Conservation (phyloP, 2,329 filamentous ascomycete species). For the Teratosphaeria nubilosa region DNA sequence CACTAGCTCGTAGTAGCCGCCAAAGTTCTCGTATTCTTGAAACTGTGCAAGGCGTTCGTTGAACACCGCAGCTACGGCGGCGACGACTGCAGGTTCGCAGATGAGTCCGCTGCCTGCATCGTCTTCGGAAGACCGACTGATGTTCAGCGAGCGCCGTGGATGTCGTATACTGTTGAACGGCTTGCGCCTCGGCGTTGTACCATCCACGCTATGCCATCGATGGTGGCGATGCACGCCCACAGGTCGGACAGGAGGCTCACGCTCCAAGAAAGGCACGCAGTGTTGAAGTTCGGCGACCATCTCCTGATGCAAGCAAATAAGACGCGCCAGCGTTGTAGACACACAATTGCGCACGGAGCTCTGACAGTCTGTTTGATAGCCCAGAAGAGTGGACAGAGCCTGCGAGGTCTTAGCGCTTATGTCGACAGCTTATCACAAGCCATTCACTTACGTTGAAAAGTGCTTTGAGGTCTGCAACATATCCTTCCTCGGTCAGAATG, state of each 20-base stretch:
- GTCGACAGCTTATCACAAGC: not conserved
- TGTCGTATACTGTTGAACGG: slow-evolving; percentile 19
- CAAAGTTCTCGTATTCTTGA: slow-evolving; percentile 84
- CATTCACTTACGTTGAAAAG: slow-evolving; percentile 58
- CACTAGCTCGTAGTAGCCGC: slow-evolving; percentile 79
- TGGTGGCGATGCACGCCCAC: slow-evolving; percentile 26
- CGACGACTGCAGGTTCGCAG: slow-evolving; percentile 44
- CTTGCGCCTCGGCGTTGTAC: slow-evolving; percentile 13
- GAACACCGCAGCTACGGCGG: slow-evolving; percentile 45
- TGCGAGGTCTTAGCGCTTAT: slow-evolving; percentile 5
- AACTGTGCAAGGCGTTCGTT: slow-evolving; percentile 59
- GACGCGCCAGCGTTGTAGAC: slow-evolving; percentile 45
- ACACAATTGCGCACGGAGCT: slow-evolving; percentile 19
- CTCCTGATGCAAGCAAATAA: slow-evolving; percentile 73
- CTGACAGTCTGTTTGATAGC: slow-evolving; percentile 16
- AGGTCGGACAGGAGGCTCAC: slow-evolving; percentile 24
- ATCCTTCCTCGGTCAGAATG: slow-evolving; percentile 75
- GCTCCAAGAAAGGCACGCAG: slow-evolving; percentile 55
- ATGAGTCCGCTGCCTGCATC: slow-evolving; percentile 26
- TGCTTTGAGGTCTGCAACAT: slow-evolving; percentile 78
- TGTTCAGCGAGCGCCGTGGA: slow-evolving; percentile 37
- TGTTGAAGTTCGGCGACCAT: slow-evolving; percentile 65
- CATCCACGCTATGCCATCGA: slow-evolving; percentile 40
- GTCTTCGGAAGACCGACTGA: slow-evolving; percentile 31
- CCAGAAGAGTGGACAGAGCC: slow-evolving; percentile 36